phyloP scores from a whole-genome alignment of 371 early-diverging fungal genomes.

The Smittium culicis region DNA sequence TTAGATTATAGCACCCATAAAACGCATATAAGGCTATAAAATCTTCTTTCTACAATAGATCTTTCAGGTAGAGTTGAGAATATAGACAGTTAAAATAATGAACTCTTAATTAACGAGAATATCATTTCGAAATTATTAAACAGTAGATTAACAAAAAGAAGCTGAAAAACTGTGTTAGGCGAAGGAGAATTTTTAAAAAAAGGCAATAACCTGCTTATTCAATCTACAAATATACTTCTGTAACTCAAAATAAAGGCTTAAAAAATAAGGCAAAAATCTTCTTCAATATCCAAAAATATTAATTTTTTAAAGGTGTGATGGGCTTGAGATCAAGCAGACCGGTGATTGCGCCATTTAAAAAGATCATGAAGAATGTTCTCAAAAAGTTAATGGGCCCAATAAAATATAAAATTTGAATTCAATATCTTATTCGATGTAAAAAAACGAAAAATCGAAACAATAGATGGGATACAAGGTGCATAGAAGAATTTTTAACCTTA shows the following conservation, averaged over 20 bases:
- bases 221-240: neutral
- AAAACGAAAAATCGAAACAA: neutral
- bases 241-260: neutral
- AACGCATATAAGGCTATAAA: neutral
- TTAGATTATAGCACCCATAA: neutral
- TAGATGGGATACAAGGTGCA: neutral
- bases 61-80: neutral
- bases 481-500: neutral
- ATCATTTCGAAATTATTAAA: neutral
- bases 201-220: neutral
- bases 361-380: neutral
- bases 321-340: neutral
- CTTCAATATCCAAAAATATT: neutral
- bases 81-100: neutral
- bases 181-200: neutral
- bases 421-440: neutral
- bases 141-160: neutral
- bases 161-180: neutral
- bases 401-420: neutral
- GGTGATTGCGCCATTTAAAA: neutral
- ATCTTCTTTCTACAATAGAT: neutral
- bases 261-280: neutral
- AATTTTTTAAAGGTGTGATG: neutral
- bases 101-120: neutral
- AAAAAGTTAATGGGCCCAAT: neutral